Evolutionary conservation across 139 green algal genomes (phyloP).

Genomic region (Volvox reticuliferus): DNA sequence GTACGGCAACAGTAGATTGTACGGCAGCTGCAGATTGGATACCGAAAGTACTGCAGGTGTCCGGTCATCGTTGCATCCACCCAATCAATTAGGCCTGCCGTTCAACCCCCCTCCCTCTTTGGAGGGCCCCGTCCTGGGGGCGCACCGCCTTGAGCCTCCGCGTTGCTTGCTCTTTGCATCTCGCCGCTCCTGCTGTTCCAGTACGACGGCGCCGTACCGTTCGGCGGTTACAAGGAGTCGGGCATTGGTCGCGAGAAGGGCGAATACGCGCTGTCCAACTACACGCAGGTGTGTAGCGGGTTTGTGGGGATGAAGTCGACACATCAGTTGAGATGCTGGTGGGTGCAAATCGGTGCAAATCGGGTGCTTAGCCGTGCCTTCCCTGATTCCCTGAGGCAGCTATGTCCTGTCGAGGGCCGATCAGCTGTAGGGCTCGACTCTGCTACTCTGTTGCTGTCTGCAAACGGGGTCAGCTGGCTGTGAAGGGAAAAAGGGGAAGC

Average conservation of each 20-base stretch:
- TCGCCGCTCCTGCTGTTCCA: not conserved
- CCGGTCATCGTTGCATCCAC: too few species aligned
- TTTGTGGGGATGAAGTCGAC: not conserved
- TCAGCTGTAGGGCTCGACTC: not conserved
- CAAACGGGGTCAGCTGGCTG: too few species aligned
- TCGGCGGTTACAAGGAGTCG: slow-evolving; percentile 78
- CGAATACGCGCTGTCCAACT: slow-evolving; percentile 75
- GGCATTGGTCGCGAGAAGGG: slow-evolving; percentile 82
- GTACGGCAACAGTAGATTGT: too few species aligned
- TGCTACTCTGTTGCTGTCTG: not conserved
- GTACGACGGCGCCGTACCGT: slow-evolving; percentile 59
- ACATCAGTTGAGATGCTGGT: not conserved
- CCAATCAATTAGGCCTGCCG: too few species aligned
- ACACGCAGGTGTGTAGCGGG: slow-evolving; percentile 69
- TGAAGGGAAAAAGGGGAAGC: too few species aligned
- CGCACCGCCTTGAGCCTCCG: not conserved
- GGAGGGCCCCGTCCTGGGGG: not conserved
- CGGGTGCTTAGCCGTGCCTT: too few species aligned
- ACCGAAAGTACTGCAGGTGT: too few species aligned
- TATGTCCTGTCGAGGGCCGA: too few species aligned
- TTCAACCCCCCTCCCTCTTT: not conserved
- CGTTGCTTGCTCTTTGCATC: not conserved
- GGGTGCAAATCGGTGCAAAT: not conserved
- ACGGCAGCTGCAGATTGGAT: too few species aligned
- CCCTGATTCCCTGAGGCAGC: too few species aligned